Percentiles rank a stretch among this genome's conserved stretches.
phyloP scores from a whole-genome alignment of 805 yeast species.

The Saturnispora sanitii region DNA sequence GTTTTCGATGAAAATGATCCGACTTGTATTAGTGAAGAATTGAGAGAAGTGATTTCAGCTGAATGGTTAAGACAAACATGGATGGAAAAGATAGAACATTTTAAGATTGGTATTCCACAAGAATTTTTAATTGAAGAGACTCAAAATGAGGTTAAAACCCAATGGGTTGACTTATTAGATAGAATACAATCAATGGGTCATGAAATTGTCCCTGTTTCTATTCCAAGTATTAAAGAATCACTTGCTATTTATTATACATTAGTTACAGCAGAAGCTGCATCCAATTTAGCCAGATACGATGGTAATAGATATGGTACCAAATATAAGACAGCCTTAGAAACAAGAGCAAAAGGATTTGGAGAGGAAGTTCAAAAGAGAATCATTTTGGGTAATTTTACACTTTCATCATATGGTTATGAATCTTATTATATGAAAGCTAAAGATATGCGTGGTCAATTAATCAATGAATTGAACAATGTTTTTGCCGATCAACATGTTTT shows the following conservation, averaged over 20 bases:
- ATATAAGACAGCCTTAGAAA: slow-evolving; percentile 35
- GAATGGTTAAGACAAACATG: slow-evolving; percentile 6
- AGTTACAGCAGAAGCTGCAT: slow-evolving; percentile 90
- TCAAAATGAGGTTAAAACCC: slow-evolving; percentile 33
- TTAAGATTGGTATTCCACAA: slow-evolving; percentile 61
- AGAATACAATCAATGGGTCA: slow-evolving; percentile 39
- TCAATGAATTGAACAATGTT: slow-evolving; percentile 53
- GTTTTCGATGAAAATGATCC: slow-evolving; percentile 68
- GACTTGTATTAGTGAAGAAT: slow-evolving; percentile 40
- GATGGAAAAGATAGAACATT: slow-evolving; percentile 7
- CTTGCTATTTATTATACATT: slow-evolving; percentile 79
- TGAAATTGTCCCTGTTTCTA: slow-evolving; percentile 50
- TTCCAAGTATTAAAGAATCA: slow-evolving; percentile 58
- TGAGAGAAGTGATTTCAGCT: slow-evolving; percentile 24
- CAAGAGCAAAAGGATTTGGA: slow-evolving; percentile 66
- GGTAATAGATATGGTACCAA: slow-evolving; percentile 78
- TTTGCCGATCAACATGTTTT: slow-evolving; percentile 45
- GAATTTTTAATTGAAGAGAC: slow-evolving; percentile 56
- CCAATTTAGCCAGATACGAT: slow-evolving; percentile 83
- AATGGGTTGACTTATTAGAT: slow-evolving; percentile 39
- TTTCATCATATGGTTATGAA: slow-evolving; percentile 62
- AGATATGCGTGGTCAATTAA: slow-evolving; percentile 47
- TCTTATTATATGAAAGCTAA: slow-evolving; percentile 76
- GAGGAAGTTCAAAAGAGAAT: slow-evolving; percentile 76
- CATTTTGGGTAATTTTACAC: slow-evolving; percentile 74